phyloP scores from a whole-genome alignment of 2,329 filamentous ascomycete genomes.

The Neocatenulostroma microsporum region DNA sequence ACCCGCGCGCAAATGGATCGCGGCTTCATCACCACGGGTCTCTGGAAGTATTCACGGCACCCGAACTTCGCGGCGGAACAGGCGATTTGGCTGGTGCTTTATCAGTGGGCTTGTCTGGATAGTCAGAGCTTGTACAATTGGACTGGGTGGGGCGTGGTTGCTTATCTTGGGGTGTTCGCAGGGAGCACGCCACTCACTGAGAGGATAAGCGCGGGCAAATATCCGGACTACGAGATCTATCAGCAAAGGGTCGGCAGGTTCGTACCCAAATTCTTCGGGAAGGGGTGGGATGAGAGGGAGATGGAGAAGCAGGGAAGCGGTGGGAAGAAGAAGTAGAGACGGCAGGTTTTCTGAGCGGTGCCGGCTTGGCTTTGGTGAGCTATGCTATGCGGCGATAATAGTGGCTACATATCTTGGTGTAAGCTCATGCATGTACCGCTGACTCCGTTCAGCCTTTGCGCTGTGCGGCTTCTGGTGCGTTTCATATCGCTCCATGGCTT shows the following conservation, averaged over 20 bases:
- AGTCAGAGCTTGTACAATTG: conserved; percentile 68
- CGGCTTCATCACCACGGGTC: conserved; percentile 74
- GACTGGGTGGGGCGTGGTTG: conserved; percentile 61
- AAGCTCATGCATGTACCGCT: too few relatives aligned
- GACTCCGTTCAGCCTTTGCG: too few relatives aligned
- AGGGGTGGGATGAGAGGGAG: conserved; percentile 27
- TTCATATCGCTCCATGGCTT: too few relatives aligned
- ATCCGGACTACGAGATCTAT: conserved; percentile 79
- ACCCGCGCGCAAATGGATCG: conserved; percentile 71
- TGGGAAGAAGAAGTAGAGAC: conserved; percentile 3
- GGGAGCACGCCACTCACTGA: conserved; percentile 85
- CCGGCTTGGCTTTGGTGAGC: too few relatives aligned
- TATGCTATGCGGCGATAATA: too few relatives aligned
- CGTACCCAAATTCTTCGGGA: conserved; percentile 50
- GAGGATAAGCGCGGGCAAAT: conserved; percentile 69
- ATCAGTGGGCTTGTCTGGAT: conserved; percentile 76
- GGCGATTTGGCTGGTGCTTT: conserved; percentile 77
- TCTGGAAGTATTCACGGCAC: conserved; percentile 84
- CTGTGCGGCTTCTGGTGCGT: too few relatives aligned
- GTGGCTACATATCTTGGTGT: too few relatives aligned
- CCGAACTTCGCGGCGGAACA: conserved; percentile 95
- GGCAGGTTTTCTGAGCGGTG: too few relatives aligned
- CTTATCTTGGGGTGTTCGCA: conserved; percentile 76
- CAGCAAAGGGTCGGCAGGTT: conserved; percentile 77
- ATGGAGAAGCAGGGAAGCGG: conserved; percentile 8